A percentile compares a stretch with the other conserved stretches of the same genome.
Conservation (phyloP, 2,329 filamentous ascomycete species). For the Akanthomyces dipterigenus region DNA sequence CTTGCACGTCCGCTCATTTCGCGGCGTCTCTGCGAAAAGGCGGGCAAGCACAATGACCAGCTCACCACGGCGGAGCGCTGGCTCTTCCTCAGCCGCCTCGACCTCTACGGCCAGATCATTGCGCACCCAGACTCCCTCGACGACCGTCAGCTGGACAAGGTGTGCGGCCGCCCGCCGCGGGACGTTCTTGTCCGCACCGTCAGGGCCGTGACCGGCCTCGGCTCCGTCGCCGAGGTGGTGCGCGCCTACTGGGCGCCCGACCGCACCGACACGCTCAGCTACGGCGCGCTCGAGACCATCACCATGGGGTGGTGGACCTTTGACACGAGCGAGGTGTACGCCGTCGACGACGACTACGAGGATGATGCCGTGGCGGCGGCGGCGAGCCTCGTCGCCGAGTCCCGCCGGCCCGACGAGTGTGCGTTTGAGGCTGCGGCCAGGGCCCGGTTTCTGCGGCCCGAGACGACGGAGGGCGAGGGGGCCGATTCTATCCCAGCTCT, state of each 20-base stretch:
- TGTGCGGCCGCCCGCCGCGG: conserved; percentile 13
- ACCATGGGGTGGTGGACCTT: conserved; percentile 9
- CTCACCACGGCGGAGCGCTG: conserved; percentile 15
- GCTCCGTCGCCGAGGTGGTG: conserved; percentile 1
- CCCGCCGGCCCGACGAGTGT: not conserved
- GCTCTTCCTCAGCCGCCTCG: conserved; percentile 14
- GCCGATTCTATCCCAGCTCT: not conserved
- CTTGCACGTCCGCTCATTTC: not conserved
- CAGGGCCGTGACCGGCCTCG: not conserved
- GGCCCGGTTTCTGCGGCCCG: not conserved
- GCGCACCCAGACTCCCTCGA: conserved; percentile 14
- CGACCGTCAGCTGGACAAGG: conserved; percentile 8
- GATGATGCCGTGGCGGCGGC: not conserved
- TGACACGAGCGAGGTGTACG: conserved; percentile 1
- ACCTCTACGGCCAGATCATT: conserved; percentile 14
- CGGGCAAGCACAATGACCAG: conserved; percentile 11
- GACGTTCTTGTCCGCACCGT: conserved; percentile 11
- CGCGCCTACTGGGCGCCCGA: conserved; percentile 1
- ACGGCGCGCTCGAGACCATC: not conserved
- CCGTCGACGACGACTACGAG: not conserved
- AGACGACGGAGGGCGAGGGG: not conserved
- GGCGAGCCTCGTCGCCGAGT: not conserved
- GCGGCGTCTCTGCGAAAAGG: conserved; percentile 15
- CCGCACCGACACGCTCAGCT: conserved; percentile 1
- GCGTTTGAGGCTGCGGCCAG: not conserved